A percentile compares a stretch with the other conserved stretches of the same genome.
phyloP scores from a whole-genome alignment of 1,284 basidiomycete genomes.

The Fomitopsis pinicola region DNA sequence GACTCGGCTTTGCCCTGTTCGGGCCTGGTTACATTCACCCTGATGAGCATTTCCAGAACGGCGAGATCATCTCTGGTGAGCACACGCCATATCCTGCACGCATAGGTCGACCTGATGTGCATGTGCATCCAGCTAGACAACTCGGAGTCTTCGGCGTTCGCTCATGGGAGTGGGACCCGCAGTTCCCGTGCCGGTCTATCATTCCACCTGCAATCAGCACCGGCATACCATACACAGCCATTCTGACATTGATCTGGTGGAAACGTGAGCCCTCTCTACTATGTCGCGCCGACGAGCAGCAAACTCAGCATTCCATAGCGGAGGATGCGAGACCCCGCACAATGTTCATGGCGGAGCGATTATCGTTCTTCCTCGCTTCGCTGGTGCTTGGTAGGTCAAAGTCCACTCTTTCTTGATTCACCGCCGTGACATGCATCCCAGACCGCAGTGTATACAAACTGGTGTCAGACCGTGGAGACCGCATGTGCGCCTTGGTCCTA shows the following conservation, averaged over 20 bases:
- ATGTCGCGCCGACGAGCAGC: not conserved
- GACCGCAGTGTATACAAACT: constrained; percentile 28
- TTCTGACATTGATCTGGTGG: constrained; percentile 15
- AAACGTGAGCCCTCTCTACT: constrained; percentile 12
- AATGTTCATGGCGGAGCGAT: constrained; percentile 29
- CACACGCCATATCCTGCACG: not conserved
- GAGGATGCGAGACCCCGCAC: not conserved
- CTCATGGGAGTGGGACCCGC: constrained; percentile 36
- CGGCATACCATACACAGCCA: constrained; percentile 25
- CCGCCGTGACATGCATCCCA: constrained; percentile 8
- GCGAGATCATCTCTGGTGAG: constrained; percentile 34
- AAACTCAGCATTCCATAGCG: not conserved
- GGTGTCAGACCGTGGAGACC: constrained; percentile 14
- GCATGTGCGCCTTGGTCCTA: constrained; percentile 26
- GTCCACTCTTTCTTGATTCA: not conserved
- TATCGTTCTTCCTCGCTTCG: constrained; percentile 29
- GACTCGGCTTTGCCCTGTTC: constrained; percentile 28
- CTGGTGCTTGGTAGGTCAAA: constrained; percentile 28
- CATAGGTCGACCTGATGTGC: not conserved
- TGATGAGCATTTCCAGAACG: constrained; percentile 40
- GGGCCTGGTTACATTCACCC: constrained; percentile 39
- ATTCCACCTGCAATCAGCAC: constrained; percentile 31
- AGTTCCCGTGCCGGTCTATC: constrained; percentile 33
- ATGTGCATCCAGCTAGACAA: constrained; percentile 19
- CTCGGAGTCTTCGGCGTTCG: constrained; percentile 21